Percentiles rank a stretch among this genome's conserved stretches.
phyloP scores from a whole-genome alignment of 2,329 filamentous ascomycete species.

The Lasiodiplodia theobromae region DNA sequence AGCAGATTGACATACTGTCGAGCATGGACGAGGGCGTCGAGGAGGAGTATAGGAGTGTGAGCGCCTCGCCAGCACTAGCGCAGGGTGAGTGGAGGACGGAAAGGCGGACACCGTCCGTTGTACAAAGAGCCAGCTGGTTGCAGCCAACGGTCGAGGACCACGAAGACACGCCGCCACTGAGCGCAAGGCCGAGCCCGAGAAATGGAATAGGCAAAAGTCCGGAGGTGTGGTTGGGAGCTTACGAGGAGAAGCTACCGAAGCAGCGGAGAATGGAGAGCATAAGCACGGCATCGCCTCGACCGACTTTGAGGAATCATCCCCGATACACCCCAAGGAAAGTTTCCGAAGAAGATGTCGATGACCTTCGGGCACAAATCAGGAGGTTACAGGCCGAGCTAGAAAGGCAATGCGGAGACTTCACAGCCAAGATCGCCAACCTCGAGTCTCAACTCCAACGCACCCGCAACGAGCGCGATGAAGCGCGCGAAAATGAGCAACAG shows the following conservation, averaged over 20 bases:
- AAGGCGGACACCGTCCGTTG: not conserved
- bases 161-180: conserved; percentile 24
- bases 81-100: not conserved
- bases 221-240: conserved; percentile 23
- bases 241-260: conserved; percentile 10
- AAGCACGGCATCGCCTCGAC: not conserved
- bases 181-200: conserved; percentile 9
- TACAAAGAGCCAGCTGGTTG: conserved; percentile 10
- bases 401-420: conserved; percentile 1
- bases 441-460: conserved; percentile 13
- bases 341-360: not conserved
- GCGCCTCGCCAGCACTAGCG: conserved; percentile 11
- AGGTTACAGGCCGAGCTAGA: conserved; percentile 1
- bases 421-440: conserved; percentile 8
- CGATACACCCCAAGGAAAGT: not conserved
- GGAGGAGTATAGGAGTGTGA: conserved; percentile 7
- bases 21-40: conserved; percentile 30
- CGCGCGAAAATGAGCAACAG: conserved; percentile 22
- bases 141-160: conserved; percentile 30
- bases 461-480: conserved; percentile 6
- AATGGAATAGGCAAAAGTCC: not conserved
- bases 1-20: conserved; percentile 27
- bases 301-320: not conserved
- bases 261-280: not conserved
- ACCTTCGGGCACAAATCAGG: conserved; percentile 13